Conservation (phyloP, 108 stramenopile species). For the Phaeodactylum tricornutum region DNA sequence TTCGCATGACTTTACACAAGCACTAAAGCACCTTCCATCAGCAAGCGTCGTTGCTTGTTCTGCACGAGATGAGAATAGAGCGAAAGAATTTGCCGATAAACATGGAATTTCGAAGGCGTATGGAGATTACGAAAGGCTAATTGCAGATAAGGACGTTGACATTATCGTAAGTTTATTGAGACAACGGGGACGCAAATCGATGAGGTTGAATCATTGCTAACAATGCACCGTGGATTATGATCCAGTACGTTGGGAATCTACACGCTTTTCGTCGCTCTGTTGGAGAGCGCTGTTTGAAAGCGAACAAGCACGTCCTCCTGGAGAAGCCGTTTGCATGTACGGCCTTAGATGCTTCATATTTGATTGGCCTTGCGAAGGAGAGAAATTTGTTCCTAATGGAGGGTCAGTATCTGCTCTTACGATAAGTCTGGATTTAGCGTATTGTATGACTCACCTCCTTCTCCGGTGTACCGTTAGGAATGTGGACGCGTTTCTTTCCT, state of each 20-base stretch:
- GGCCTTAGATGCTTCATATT: slow-evolving; percentile 47
- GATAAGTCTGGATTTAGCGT: background rate
- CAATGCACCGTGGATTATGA: slow-evolving; percentile 33
- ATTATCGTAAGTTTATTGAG: no score
- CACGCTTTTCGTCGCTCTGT: slow-evolving; percentile 40
- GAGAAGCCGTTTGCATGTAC: slow-evolving; percentile 73
- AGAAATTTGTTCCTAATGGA: slow-evolving; percentile 70
- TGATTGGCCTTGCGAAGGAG: slow-evolving; percentile 52
- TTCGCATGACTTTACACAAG: slow-evolving; percentile 53
- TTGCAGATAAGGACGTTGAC: slow-evolving; percentile 45
- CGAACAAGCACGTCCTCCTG: slow-evolving; percentile 64
- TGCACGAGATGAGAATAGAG: slow-evolving; percentile 25
- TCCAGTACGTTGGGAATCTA: slow-evolving; percentile 54
- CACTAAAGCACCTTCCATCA: slow-evolving; percentile 37
- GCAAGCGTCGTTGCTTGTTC: slow-evolving; percentile 41
- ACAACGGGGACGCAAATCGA: no score
- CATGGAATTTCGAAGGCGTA: slow-evolving; percentile 47
- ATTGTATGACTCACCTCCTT: background rate
- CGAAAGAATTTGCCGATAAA: slow-evolving; percentile 41
- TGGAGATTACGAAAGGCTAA: slow-evolving; percentile 52
- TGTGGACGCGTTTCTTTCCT: slow-evolving; percentile 89
- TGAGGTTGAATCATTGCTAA: no score
- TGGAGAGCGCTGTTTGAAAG: slow-evolving; percentile 32
- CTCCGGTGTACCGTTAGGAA: no score
- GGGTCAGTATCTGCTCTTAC: no score